A percentile compares a stretch with the other conserved stretches of the same genome.
Evolutionary conservation across 2,329 filamentous ascomycete species (phyloP).

Genomic region (Bipolaris oryzae): DNA sequence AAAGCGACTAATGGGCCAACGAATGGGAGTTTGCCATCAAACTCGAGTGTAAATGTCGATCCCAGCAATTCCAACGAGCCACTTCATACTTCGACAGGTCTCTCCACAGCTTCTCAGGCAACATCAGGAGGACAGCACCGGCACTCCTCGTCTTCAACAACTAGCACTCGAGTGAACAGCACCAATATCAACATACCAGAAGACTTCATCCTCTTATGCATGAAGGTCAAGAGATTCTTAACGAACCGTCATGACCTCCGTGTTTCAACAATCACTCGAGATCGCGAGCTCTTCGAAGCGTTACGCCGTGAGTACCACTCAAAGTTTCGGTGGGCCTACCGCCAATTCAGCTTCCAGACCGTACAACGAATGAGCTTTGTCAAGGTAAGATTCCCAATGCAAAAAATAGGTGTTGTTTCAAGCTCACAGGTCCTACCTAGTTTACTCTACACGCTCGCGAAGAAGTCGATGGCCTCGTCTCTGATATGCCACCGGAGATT

Average conservation of each 20-base stretch:
- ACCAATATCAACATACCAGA: background rate
- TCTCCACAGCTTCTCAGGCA: background rate
- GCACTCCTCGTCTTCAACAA: background rate
- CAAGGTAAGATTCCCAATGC: background rate
- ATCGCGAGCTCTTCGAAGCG: background rate
- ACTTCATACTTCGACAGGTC: background rate
- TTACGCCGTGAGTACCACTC: background rate
- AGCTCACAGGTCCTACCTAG: background rate
- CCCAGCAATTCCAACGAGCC: too few relatives aligned
- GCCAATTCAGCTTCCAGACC: background rate
- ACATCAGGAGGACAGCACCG: background rate
- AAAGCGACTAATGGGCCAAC: background rate
- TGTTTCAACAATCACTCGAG: background rate
- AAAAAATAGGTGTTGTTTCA: too few relatives aligned
- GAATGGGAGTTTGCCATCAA: background rate
- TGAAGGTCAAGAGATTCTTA: background rate
- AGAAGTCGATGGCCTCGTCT: background rate
- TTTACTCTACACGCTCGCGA: background rate
- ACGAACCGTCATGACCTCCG: background rate
- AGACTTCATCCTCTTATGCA: conserved; percentile 7
- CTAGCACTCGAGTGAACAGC: background rate
- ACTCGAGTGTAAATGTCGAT: too few relatives aligned
- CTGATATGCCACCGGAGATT: background rate
- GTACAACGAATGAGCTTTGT: conserved; percentile 3
- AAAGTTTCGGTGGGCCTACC: background rate